Evolutionary conservation across 2,329 filamentous ascomycete species (phyloP), one percentile per base, ranked within the genome.

Genomic region (Pezicula rhizophila): DNA sequence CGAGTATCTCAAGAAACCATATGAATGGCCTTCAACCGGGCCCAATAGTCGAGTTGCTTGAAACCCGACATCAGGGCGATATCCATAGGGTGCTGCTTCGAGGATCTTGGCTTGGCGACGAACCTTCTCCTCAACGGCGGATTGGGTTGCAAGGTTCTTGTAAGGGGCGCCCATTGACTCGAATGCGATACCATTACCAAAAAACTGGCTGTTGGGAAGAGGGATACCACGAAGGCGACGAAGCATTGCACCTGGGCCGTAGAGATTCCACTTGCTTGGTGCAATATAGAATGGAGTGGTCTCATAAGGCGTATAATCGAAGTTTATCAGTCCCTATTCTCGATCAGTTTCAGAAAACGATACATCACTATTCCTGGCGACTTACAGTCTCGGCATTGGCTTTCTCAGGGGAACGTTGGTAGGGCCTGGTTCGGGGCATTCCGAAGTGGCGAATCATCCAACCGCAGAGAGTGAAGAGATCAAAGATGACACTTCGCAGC

Each of bases 281-380:
- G 46, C 46, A 43, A 52, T 46, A 15, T 46, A 54, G 42, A 50
- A 54, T 14, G 52, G 52, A 4, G 46, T 42, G 15, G 52, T 50
- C 20, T 51, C 48, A 40, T 50, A 52, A n/a, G 50, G 42, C 15
- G 47, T 52, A 18, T 52, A 47, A 31, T 34, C 38, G 25, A 54
- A 46, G 31, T 46, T 43, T 17, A 47, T 33, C 11, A 50, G 23
- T 31, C 45, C 44, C 47, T 52, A 18, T 8, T 12, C 7, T 31
- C 2, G 8, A 7, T 31, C 28, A 31, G 28, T 12, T 11, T 31
- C 8, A 11, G 23, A 31, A 34, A 28, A 11, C 4, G 8, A 33
- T 28, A 11, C 28, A n/a, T 35, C 8, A 33, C 4, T 18, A 17
- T 34, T 12, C 17, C 11, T 10, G 15, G 26, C 14, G 18, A 28